These are phyloP conservation scores for Pseudotulostoma volvatum DNA, from an alignment of 495 filamentous ascomycete genomes.

Conservation along the genomic window DNA sequence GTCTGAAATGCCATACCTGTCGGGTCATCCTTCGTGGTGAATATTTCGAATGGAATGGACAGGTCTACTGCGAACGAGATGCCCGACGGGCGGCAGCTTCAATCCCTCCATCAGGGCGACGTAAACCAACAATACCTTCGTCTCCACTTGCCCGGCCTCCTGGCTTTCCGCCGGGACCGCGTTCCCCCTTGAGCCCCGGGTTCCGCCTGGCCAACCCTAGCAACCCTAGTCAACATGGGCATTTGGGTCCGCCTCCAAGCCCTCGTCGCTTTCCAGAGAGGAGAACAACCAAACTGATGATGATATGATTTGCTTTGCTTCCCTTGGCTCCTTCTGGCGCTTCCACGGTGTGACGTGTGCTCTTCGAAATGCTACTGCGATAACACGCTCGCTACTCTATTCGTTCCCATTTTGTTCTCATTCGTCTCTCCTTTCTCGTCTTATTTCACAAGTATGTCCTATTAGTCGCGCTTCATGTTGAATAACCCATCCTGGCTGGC, in stretches of 20 bases:
- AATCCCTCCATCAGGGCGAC: constrained; percentile 17
- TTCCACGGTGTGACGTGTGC: neutral
- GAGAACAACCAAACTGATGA: constrained; percentile 71
- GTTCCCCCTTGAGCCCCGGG: constrained; percentile 4
- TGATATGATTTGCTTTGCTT: constrained; percentile 52
- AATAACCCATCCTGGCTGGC: too few species aligned
- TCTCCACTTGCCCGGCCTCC: constrained; percentile 16
- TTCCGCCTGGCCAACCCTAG: constrained; percentile 19
- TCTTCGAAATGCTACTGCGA: neutral
- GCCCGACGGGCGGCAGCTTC: constrained; percentile 45
- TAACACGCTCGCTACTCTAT: neutral
- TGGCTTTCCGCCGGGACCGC: constrained; percentile 12
- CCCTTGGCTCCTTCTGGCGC: neutral
- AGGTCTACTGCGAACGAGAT: constrained; percentile 71
- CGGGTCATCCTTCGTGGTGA: constrained; percentile 42
- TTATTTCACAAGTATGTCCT: constrained; percentile 6
- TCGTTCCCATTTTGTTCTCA: constrained; percentile 1
- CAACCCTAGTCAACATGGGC: constrained; percentile 16
- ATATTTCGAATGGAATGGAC: constrained; percentile 52
- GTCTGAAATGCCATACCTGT: constrained; percentile 59
- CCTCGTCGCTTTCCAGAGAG: constrained; percentile 47
- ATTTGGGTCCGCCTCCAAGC: constrained; percentile 14
- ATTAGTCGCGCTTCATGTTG: too few species aligned
- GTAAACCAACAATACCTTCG: constrained; percentile 14
- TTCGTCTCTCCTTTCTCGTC: constrained; percentile 12